Percentiles rank a stretch among this genome's conserved stretches.
phyloP scores from a whole-genome alignment of 257 asterid species.

The Anisodus acutangulus region DNA sequence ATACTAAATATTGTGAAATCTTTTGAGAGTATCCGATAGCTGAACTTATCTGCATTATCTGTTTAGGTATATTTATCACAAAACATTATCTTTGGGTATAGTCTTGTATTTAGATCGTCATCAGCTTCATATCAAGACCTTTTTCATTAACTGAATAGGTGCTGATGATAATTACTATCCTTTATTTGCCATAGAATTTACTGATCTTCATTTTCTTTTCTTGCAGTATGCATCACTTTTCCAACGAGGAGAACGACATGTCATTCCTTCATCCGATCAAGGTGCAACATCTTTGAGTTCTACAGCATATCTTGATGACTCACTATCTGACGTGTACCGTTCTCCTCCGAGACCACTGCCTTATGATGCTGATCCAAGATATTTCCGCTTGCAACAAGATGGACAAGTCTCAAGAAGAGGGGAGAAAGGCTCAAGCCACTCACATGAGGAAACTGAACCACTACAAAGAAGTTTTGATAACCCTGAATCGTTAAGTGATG shows the following conservation, averaged over 20 bases:
- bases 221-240: slow-evolving; percentile 76
- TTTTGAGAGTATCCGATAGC: neutral
- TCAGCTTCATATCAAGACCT: neutral
- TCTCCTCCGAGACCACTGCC: slow-evolving; percentile 97
- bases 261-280: slow-evolving; percentile 58
- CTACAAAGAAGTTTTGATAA: slow-evolving; percentile 70
- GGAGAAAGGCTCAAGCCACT: slow-evolving; percentile 83
- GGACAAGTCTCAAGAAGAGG: slow-evolving; percentile 63
- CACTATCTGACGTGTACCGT: slow-evolving; percentile 76
- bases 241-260: slow-evolving; percentile 61
- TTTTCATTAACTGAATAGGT: neutral
- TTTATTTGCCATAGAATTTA: neutral
- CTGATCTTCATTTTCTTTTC: slow-evolving; percentile 6
- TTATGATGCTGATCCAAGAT: slow-evolving; percentile 83
- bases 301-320: slow-evolving; percentile 60
- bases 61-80: neutral
- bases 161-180: neutral
- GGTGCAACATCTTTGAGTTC: slow-evolving; percentile 65
- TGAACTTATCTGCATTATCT: slow-evolving; percentile 17
- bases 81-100: slow-evolving; percentile 6
- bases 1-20: neutral
- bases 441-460: slow-evolving; percentile 76
- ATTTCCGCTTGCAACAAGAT: slow-evolving; percentile 66
- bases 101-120: slow-evolving; percentile 2
- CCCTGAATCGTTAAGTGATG: slow-evolving; percentile 55